A percentile compares a stretch with the other conserved stretches of the same genome.
Conservation (phyloP, 768 basidiomycete species). For the Clavulina sp. region DNA sequence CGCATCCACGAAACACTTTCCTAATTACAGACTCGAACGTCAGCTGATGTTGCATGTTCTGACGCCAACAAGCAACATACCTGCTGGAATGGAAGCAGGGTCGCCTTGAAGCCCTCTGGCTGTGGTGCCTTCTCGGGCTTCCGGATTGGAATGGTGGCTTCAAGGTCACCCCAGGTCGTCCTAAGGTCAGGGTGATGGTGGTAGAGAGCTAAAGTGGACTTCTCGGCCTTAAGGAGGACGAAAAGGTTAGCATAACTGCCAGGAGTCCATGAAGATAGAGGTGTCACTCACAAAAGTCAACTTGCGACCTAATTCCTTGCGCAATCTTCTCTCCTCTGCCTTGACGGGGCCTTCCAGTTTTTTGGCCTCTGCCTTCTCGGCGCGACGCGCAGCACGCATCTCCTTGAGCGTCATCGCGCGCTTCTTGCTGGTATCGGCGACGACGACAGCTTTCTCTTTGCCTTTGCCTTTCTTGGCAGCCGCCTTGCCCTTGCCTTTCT, state of each 20-base stretch:
- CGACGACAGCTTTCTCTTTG: neutral
- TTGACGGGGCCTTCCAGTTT: neutral
- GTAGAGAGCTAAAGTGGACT: constrained; percentile 39
- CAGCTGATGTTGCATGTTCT: neutral
- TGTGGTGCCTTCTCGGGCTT: constrained; percentile 57
- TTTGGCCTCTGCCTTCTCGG: neutral
- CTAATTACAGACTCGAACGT: no score
- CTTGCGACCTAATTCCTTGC: constrained; percentile 46
- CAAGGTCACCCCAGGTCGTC: constrained; percentile 78
- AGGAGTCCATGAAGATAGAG: neutral
- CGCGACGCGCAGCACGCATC: constrained; percentile 7
- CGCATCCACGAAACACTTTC: constrained; percentile 96
- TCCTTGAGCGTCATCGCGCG: neutral
- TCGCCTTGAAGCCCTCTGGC: constrained; percentile 67
- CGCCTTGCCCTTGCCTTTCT: neutral
- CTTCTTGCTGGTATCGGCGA: neutral
- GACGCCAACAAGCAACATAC: neutral
- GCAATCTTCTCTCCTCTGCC: constrained; percentile 27
- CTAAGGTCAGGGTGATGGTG: constrained; percentile 39
- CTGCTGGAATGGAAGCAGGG: constrained; percentile 82
- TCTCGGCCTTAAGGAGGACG: constrained; percentile 43
- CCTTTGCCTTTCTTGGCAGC: neutral
- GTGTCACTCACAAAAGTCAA: constrained; percentile 43
- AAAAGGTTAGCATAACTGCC: constrained; percentile 10
- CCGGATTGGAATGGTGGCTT: constrained; percentile 39